phyloP scores from a whole-genome alignment of 352 stramenopile species.

The Pythium scleroteichum region DNA sequence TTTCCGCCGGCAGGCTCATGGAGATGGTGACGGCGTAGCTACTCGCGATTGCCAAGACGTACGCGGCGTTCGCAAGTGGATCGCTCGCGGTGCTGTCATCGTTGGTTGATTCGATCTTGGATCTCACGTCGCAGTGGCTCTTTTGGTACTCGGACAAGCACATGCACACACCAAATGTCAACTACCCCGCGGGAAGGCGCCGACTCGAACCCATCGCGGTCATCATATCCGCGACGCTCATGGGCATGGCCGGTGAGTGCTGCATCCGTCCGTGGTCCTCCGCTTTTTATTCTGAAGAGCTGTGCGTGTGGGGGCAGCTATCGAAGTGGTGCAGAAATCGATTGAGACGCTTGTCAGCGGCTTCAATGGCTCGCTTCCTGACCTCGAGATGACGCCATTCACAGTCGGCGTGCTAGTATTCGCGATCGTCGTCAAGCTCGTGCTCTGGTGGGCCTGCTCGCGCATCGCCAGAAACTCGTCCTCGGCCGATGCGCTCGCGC shows the following conservation, averaged over 20 bases:
- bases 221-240: constrained; percentile 95
- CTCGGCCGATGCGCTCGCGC: constrained; percentile 71
- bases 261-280: neutral
- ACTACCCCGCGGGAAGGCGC: constrained; percentile 92
- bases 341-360: constrained; percentile 80
- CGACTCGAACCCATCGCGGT: constrained; percentile 95
- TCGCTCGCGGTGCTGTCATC: constrained; percentile 94
- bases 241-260: constrained; percentile 90
- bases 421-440: constrained; percentile 82
- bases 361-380: constrained; percentile 55
- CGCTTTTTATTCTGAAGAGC: neutral
- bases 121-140: constrained; percentile 93
- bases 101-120: constrained; percentile 93
- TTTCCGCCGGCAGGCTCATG: too few relatives aligned
- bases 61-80: constrained; percentile 78
- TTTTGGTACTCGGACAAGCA: constrained; percentile 94
- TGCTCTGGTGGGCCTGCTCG: constrained; percentile 78
- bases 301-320: constrained; percentile 42
- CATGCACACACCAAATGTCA: constrained; percentile 85
- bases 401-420: constrained; percentile 67
- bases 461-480: constrained; percentile 67
- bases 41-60: constrained; percentile 70
- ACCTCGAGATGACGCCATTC: constrained; percentile 67
- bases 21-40: constrained; percentile 27
- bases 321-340: constrained; percentile 94